A percentile compares a stretch with the other conserved stretches of the same genome.
Evolutionary conservation across 768 basidiomycete species (phyloP).

Genomic region (Leccinum barrowsii): DNA sequence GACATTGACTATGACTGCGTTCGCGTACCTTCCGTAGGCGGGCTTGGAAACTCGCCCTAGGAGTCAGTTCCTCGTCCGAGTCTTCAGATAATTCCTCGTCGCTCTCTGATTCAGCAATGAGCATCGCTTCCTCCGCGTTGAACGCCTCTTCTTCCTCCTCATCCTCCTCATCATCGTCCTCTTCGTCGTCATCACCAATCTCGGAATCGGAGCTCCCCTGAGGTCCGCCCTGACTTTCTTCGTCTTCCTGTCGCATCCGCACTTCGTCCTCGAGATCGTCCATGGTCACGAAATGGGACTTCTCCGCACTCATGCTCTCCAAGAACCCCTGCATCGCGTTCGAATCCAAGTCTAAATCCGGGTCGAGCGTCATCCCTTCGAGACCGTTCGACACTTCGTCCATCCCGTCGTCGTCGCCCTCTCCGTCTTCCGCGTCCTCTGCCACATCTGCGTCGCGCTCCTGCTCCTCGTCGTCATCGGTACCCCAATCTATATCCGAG

Average conservation of each 20-base stretch:
- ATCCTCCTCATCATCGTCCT: slow-evolving; percentile 4
- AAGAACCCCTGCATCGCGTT: slow-evolving; percentile 54
- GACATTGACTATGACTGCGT: slow-evolving; percentile 14
- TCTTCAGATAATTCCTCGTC: slow-evolving; percentile 26
- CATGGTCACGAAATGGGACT: slow-evolving; percentile 51
- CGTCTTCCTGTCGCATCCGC: slow-evolving; percentile 48
- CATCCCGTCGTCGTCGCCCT: slow-evolving; percentile 19
- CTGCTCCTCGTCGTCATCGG: slow-evolving; percentile 32
- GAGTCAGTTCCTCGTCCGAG: slow-evolving; percentile 32
- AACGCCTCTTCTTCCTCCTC: slow-evolving; percentile 35
- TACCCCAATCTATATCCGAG: slow-evolving; percentile 70
- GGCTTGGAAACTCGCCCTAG: slow-evolving; percentile 34
- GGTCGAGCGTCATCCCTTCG: slow-evolving; percentile 64
- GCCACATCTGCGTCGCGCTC: not conserved
- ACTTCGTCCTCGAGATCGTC: slow-evolving; percentile 62
- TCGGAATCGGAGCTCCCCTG: slow-evolving; percentile 26
- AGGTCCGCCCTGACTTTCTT: slow-evolving; percentile 30
- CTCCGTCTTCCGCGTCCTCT: slow-evolving; percentile 13
- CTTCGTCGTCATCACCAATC: slow-evolving; percentile 29
- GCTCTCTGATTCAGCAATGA: slow-evolving; percentile 35
- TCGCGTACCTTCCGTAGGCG: slow-evolving; percentile 34
- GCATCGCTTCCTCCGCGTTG: slow-evolving; percentile 43
- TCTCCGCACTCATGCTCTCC: slow-evolving; percentile 46
- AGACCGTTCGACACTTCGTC: slow-evolving; percentile 29
- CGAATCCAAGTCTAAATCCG: slow-evolving; percentile 46